Conservation (phyloP, 2,329 filamentous ascomycete species). For the Drechslera avenae region DNA sequence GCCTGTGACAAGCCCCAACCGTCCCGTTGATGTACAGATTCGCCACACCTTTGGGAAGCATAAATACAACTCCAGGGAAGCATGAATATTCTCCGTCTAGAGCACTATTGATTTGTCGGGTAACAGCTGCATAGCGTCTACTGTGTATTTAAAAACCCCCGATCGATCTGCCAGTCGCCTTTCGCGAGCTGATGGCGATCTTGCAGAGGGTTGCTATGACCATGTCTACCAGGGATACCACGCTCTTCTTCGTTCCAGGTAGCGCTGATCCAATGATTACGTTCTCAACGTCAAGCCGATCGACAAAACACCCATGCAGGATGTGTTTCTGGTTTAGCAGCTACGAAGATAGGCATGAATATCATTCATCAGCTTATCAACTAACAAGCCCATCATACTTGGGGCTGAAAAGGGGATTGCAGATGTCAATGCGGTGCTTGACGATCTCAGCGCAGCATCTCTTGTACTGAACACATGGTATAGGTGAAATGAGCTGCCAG, state of each 20-base stretch:
- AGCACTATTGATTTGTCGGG: not conserved
- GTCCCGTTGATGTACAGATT: constrained; percentile 4
- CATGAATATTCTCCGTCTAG: not conserved
- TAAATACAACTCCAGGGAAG: not conserved
- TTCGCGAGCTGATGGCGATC: constrained; percentile 1
- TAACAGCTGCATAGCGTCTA: not conserved
- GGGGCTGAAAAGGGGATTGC: not conserved
- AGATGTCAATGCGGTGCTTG: not conserved
- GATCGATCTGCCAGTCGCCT: too few species aligned
- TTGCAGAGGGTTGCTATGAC: not conserved
- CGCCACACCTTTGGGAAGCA: not conserved
- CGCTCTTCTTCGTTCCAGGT: constrained; percentile 3
- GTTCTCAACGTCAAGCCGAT: not conserved
- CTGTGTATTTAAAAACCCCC: not conserved
- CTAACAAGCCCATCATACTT: not conserved
- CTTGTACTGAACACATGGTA: not conserved
- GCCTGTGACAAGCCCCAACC: constrained; percentile 7
- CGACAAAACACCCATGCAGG: not conserved
- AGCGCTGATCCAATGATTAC: constrained; percentile 6
- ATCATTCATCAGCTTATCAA: constrained; percentile 1
- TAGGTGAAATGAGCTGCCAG: not conserved
- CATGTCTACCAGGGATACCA: constrained; percentile 11
- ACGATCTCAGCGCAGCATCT: not conserved
- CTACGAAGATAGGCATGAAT: not conserved
- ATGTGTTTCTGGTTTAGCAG: not conserved